Evolutionary conservation across 176 grass and related monocot species (phyloP), one percentile per base, ranked within the genome.

Genomic region (Pharus latifolius): DNA sequence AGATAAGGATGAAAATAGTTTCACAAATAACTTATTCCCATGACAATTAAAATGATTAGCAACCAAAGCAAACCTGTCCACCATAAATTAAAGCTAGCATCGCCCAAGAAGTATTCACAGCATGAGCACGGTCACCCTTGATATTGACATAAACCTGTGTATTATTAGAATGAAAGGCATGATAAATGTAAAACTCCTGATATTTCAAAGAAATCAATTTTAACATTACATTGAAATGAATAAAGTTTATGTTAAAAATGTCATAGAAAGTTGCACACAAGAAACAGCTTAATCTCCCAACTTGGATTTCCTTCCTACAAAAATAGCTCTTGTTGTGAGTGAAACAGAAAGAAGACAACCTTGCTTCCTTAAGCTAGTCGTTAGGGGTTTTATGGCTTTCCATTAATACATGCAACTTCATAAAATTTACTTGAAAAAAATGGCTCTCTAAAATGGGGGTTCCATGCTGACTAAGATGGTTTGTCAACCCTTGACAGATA

Each of bases 51-150:
- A 73, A 19, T 40, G 45, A 32, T 46, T 30, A 56, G 28, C 29
- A 10, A 44, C 70, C 10, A 78, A 10, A 43, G 34, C 40, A 35
- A 57, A 79, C 84, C 73, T 88, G 89, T 41, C 81, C 81, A 38
- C 72, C 66, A 74, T 61, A 69, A 77, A 88, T 84, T 53, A 88
- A 81, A 40, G 88, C 49, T 26, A 87, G 25, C 84, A 92, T 82
- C 24, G 73, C 84, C 89, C 89, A 88, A 46, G 72, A 56, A 22
- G 81, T 92, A 53, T 88, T 92, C 58, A 88, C 84, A 32, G 72
- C 77, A 72, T 92, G 84, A 49, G 73, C 41, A 56, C 40, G 60
- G 15, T 63, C 80, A 41, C 85, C 89, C 72, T 92, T 37, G 14
- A 92, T 23, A 64, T 85, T 88, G 28, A 76, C 65, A 65, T 92